Evolutionary conservation across 805 yeast genomes (phyloP).

Genomic region (Metschnikowia lunata): DNA sequence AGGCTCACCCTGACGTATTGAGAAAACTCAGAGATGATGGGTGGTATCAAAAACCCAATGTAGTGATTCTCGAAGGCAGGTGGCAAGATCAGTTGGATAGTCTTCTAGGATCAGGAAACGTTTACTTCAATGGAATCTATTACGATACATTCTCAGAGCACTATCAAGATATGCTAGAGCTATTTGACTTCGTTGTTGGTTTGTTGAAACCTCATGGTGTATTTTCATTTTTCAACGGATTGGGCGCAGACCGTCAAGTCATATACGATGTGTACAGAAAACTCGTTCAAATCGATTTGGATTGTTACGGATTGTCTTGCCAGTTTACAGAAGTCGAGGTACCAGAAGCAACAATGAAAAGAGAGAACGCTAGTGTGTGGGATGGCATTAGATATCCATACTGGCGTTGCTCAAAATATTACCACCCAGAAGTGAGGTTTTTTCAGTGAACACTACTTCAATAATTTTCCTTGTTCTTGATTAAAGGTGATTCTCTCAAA

Average conservation of each 20-base stretch:
- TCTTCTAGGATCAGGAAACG: constrained; percentile 56
- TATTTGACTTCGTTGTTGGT: constrained; percentile 80
- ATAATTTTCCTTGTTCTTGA: no score
- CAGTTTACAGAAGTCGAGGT: constrained; percentile 48
- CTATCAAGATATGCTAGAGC: constrained; percentile 80
- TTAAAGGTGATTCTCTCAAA: no score
- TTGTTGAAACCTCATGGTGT: constrained; percentile 75
- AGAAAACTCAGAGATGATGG: constrained; percentile 65
- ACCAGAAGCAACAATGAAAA: constrained; percentile 32
- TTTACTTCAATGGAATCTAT: constrained; percentile 85
- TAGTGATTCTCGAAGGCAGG: constrained; percentile 75
- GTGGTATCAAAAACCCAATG: constrained; percentile 74
- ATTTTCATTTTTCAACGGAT: constrained; percentile 89
- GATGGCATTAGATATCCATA: constrained; percentile 57
- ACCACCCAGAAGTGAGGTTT: constrained; percentile 60
- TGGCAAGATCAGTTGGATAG: constrained; percentile 83
- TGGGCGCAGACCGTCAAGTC: constrained; percentile 45
- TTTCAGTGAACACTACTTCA: constrained; percentile 15
- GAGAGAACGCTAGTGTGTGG: constrained; percentile 46
- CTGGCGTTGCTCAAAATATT: constrained; percentile 66
- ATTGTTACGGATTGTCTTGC: constrained; percentile 71
- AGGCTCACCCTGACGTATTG: constrained; percentile 92
- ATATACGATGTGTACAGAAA: constrained; percentile 69
- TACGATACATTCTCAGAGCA: constrained; percentile 94
- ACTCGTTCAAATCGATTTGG: constrained; percentile 74